phyloP scores from a whole-genome alignment of 192 early-diverging fungal species.

The Linnemannia hyalina region DNA sequence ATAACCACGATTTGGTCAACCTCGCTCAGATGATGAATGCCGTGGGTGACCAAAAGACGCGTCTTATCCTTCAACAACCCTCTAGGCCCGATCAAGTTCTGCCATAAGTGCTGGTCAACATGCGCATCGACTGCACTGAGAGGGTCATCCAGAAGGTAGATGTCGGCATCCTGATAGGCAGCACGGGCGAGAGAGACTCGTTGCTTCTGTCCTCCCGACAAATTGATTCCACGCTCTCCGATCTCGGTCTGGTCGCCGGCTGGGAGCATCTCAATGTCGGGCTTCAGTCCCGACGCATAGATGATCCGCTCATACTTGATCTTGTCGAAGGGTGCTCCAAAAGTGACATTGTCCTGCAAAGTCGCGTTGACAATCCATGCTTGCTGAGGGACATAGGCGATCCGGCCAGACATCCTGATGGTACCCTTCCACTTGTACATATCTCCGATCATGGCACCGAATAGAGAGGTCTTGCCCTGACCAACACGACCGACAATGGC shows the following conservation, averaged over 20 bases:
- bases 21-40: slow-evolving; percentile 78
- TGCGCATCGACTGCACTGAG: slow-evolving; percentile 78
- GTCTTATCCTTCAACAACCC: slow-evolving; percentile 82
- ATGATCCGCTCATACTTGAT: slow-evolving; percentile 77
- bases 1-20: slow-evolving; percentile 77
- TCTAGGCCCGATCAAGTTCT: slow-evolving; percentile 73
- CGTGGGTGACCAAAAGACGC: slow-evolving; percentile 84
- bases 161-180: slow-evolving; percentile 81
- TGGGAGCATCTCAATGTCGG: slow-evolving; percentile 84
- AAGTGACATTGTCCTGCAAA: background rate
- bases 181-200: slow-evolving; percentile 86
- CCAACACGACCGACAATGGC: slow-evolving; percentile 78
- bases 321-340: slow-evolving; percentile 78
- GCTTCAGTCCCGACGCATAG: slow-evolving; percentile 81
- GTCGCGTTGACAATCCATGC: background rate
- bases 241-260: slow-evolving; percentile 92
- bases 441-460: slow-evolving; percentile 81
- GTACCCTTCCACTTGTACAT: slow-evolving; percentile 72
- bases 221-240: slow-evolving; percentile 85
- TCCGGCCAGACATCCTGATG: slow-evolving; percentile 66
- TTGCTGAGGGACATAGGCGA: slow-evolving; percentile 69
- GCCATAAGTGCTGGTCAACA: slow-evolving; percentile 43
- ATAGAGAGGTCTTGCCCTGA: slow-evolving; percentile 79
- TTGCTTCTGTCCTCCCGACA: slow-evolving; percentile 92
- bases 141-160: slow-evolving; percentile 88